These are phyloP conservation scores for Saxophila tyrrhenica DNA, from an alignment of 495 filamentous ascomycete genomes.

Conservation along the genomic window DNA sequence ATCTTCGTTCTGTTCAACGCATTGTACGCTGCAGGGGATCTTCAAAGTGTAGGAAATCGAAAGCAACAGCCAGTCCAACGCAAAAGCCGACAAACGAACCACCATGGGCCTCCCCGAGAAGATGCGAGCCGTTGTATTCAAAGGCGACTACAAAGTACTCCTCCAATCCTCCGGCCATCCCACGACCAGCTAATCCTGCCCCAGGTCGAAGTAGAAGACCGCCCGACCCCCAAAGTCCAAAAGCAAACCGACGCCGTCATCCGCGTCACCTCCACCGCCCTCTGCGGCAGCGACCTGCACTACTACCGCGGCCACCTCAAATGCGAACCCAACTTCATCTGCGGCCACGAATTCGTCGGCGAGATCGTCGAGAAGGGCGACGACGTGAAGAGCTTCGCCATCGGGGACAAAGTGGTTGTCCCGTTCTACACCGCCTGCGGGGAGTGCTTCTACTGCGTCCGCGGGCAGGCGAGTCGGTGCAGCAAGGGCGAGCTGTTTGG, in stretches of 20 bases:
- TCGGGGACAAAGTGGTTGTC: constrained; percentile 57
- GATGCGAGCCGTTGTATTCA: constrained; percentile 64
- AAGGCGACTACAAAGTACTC: constrained; percentile 29
- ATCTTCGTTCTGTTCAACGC: too few relatives aligned
- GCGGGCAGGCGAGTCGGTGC: constrained; percentile 75
- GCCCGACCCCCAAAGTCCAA: constrained; percentile 55
- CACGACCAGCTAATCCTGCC: constrained; percentile 17
- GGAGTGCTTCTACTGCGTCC: constrained; percentile 82
- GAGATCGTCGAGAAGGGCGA: constrained; percentile 55
- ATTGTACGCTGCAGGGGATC: too few relatives aligned
- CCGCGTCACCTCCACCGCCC: constrained; percentile 72
- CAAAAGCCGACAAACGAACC: too few relatives aligned
- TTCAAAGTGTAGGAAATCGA: too few relatives aligned
- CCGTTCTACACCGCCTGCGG: constrained; percentile 38
- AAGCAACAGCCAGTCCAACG: too few relatives aligned
- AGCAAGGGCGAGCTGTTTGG: constrained; percentile 66
- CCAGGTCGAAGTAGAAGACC: constrained; percentile 51
- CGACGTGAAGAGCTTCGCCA: constrained; percentile 53
- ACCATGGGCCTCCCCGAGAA: constrained; percentile 18
- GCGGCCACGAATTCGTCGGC: constrained; percentile 81
- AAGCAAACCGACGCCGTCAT: constrained; percentile 69
- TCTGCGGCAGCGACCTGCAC: constrained; percentile 91
- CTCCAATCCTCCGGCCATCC: not conserved
- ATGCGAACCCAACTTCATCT: constrained; percentile 40
- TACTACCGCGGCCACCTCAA: constrained; percentile 66